Conservation (phyloP, 306 rosid genomes). For the Citrullus amarus region DNA sequence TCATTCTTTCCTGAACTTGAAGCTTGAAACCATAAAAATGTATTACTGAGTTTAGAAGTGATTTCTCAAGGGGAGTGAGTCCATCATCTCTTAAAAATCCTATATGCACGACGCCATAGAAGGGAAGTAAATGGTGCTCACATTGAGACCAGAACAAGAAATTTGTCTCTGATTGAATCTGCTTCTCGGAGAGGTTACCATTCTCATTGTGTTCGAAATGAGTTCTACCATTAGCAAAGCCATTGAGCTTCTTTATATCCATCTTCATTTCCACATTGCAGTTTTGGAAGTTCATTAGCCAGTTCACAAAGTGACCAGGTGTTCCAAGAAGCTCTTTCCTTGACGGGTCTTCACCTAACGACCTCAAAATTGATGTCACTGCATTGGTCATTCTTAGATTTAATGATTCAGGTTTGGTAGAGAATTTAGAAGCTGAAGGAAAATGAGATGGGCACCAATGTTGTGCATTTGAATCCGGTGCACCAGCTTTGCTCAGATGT, state of each 20-base stretch:
- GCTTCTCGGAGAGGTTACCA: conserved; percentile 20
- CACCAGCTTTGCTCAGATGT: conserved; percentile 19
- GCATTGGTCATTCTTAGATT: conserved; percentile 55
- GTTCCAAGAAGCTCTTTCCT: conserved; percentile 75
- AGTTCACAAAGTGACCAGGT: conserved; percentile 63
- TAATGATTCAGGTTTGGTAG: conserved; percentile 25
- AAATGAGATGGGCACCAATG: conserved; percentile 69
- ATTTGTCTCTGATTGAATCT: conserved; percentile 42
- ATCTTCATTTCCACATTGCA: conserved; percentile 42
- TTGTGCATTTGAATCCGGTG: conserved; percentile 21
- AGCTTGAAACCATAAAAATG: conserved; percentile 89
- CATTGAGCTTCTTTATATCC: conserved; percentile 33
- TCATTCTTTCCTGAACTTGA: conserved; percentile 95
- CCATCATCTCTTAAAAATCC: conserved; percentile 46
- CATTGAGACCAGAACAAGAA: conserved; percentile 86
- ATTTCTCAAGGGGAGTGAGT: conserved; percentile 40
- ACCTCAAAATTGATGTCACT: conserved; percentile 59
- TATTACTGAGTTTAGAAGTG: conserved; percentile 61
- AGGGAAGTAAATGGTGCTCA: conserved; percentile 94
- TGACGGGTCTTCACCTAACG: conserved; percentile 84
- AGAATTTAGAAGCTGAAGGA: conserved; percentile 24
- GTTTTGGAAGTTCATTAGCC: conserved; percentile 69
- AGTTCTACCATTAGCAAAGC: conserved; percentile 27
- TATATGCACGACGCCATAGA: conserved; percentile 79
- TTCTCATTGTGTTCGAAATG: conserved; percentile 17